Percentiles rank a stretch among this genome's conserved stretches.
phyloP scores from a whole-genome alignment of 176 grass and related monocot species.

The Calamus simplicifolius region DNA sequence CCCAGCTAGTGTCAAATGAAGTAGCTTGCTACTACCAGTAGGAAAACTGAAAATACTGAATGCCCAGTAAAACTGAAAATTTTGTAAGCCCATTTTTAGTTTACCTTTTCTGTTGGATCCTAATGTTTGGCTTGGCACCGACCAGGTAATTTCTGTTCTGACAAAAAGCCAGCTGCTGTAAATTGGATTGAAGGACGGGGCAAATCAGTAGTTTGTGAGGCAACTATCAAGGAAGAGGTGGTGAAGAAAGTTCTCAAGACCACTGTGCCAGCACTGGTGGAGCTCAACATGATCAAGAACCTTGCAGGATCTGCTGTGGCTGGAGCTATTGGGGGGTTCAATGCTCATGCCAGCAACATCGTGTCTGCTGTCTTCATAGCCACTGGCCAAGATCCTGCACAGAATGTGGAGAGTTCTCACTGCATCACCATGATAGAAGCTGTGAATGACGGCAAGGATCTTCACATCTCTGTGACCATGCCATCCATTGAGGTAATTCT shows the following conservation, averaged over 20 bases:
- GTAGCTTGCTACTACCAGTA: no score
- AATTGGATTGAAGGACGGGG: conserved; percentile 98
- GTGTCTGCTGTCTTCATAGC: conserved; percentile 90
- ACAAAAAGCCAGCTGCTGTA: conserved; percentile 86
- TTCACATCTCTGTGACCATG: conserved; percentile 96
- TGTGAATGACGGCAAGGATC: conserved; percentile 72
- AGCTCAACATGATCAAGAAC: conserved; percentile 93
- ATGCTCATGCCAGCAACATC: conserved; percentile 91
- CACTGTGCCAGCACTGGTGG: conserved; percentile 66
- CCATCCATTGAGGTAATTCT: conserved; percentile 87
- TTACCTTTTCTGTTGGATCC: neutral
- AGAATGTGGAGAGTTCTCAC: conserved; percentile 94
- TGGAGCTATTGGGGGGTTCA: conserved; percentile 89
- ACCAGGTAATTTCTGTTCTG: conserved; percentile 88
- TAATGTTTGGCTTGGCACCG: conserved; percentile 1
- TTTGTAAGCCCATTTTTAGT: no score
- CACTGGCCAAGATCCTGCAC: conserved; percentile 90
- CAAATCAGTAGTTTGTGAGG: conserved; percentile 93
- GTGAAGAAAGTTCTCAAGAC: conserved; percentile 96
- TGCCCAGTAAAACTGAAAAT: no score
- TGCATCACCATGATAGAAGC: conserved; percentile 98
- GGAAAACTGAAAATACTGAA: no score
- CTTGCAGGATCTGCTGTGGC: conserved; percentile 86
- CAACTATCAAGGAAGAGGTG: conserved; percentile 76
- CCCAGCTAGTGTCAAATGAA: no score